Percentiles rank a stretch among this genome's conserved stretches.
These are phyloP conservation scores for Lentinula detonsa DNA, from an alignment of 768 basidiomycete genomes.

Conservation along the genomic window DNA sequence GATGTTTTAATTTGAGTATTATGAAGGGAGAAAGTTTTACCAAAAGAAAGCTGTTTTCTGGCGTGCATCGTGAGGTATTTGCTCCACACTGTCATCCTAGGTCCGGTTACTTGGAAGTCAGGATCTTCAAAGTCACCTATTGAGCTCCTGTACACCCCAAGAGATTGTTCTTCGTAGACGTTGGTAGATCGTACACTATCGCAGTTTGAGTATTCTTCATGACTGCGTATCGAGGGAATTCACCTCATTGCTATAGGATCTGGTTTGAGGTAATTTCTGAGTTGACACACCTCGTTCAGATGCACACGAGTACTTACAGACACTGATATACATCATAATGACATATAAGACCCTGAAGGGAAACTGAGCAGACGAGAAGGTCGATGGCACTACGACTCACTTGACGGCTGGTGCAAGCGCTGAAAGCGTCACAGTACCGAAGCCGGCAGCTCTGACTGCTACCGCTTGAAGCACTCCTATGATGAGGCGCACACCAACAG, in stretches of 20 bases:
- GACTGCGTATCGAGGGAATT: background rate
- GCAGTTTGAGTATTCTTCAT: background rate
- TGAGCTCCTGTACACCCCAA: slow-evolving; percentile 65
- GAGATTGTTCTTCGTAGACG: slow-evolving; percentile 89
- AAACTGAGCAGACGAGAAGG: background rate
- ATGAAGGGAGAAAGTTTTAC: slow-evolving; percentile 32
- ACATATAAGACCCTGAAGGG: slow-evolving; percentile 69
- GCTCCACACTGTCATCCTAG: slow-evolving; percentile 63
- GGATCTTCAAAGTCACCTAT: slow-evolving; percentile 42
- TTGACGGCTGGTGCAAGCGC: slow-evolving; percentile 86
- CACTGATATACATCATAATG: slow-evolving; percentile 91
- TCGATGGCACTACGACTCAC: slow-evolving; percentile 34
- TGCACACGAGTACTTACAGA: slow-evolving; percentile 46
- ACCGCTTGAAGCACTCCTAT: slow-evolving; percentile 75
- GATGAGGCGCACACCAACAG: slow-evolving; percentile 62
- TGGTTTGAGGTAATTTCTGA: slow-evolving; percentile 16
- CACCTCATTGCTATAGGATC: slow-evolving; percentile 82
- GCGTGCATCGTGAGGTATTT: slow-evolving; percentile 78
- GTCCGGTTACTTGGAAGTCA: slow-evolving; percentile 35
- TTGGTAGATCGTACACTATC: slow-evolving; percentile 84
- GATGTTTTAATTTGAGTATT: background rate
- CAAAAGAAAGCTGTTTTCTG: slow-evolving; percentile 86
- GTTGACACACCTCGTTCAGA: background rate
- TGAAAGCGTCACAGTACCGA: slow-evolving; percentile 66
- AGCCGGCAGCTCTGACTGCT: slow-evolving; percentile 85